Evolutionary conservation across 2,329 filamentous ascomycete genomes (phyloP).

Genomic region (Hypomyces rosellus): DNA sequence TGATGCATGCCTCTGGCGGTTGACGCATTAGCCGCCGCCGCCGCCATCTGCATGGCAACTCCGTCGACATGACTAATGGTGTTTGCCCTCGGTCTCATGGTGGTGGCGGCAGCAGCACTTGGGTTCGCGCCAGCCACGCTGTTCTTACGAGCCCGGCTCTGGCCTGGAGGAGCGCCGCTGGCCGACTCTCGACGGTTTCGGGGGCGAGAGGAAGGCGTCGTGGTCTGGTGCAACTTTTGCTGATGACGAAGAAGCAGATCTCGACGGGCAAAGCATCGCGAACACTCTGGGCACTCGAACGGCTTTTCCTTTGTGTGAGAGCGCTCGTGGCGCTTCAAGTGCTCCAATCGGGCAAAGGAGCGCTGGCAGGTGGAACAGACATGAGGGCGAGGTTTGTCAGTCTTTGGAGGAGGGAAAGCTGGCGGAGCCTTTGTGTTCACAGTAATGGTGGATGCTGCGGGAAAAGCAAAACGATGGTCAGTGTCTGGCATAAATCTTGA

Average conservation of each 20-base stretch:
- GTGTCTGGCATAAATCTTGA: slow-evolving; percentile 15
- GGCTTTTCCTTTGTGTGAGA: slow-evolving; percentile 99
- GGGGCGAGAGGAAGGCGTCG: slow-evolving; percentile 78
- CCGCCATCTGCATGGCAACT: slow-evolving; percentile 62
- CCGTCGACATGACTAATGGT: slow-evolving; percentile 92
- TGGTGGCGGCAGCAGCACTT: slow-evolving; percentile 37
- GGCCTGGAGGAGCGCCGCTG: slow-evolving; percentile 59
- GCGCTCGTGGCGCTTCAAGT: slow-evolving; percentile 93
- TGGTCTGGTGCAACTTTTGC: slow-evolving; percentile 95
- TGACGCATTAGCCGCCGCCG: slow-evolving; percentile 50
- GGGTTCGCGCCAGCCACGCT: slow-evolving; percentile 62
- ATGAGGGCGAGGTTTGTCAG: slow-evolving; percentile 93
- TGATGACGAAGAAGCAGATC: slow-evolving; percentile 91
- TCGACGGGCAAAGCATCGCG: slow-evolving; percentile 87
- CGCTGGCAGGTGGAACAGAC: slow-evolving; percentile 86
- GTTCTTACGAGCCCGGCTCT: slow-evolving; percentile 82
- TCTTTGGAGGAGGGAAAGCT: slow-evolving; percentile 76
- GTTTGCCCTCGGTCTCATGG: slow-evolving; percentile 84
- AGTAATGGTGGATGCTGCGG: slow-evolving; percentile 43
- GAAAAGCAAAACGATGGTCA: slow-evolving; percentile 19
- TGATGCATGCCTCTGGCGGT: slow-evolving; percentile 43
- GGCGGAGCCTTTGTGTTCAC: slow-evolving; percentile 41
- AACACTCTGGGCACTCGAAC: slow-evolving; percentile 93
- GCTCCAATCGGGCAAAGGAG: slow-evolving; percentile 90
- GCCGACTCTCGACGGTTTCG: slow-evolving; percentile 87